Conservation (phyloP, 805 yeast genomes). For the Candida sanyiensis region DNA sequence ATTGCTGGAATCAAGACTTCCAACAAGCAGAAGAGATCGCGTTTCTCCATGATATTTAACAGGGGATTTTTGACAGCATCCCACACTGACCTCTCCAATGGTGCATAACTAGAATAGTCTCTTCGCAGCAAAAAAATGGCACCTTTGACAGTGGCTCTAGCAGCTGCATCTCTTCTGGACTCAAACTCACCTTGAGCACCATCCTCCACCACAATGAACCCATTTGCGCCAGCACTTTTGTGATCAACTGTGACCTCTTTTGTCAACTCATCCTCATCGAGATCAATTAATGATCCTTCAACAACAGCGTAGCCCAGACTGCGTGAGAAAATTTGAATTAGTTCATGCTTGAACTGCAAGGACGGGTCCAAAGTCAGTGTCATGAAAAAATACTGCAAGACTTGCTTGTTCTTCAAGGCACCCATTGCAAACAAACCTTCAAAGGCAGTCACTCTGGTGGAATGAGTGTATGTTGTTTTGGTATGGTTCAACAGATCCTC, state of each 20-base stretch:
- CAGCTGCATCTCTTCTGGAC: constrained; percentile 56
- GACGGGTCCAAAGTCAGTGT: constrained; percentile 52
- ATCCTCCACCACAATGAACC: constrained; percentile 52
- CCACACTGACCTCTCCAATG: constrained; percentile 64
- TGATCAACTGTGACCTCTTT: constrained; percentile 13
- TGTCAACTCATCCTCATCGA: constrained; percentile 61
- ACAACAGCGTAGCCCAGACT: constrained; percentile 64
- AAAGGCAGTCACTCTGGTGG: constrained; percentile 62
- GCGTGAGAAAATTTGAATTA: constrained; percentile 42
- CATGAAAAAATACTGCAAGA: constrained; percentile 58
- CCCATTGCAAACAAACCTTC: constrained; percentile 67
- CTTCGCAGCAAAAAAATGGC: constrained; percentile 59
- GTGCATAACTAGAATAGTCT: constrained; percentile 47
- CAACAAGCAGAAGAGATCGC: constrained; percentile 58
- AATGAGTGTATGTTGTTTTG: constrained; percentile 37
- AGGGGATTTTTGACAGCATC: constrained; percentile 56
- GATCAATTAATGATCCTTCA: constrained; percentile 48
- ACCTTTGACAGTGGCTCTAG: constrained; percentile 60
- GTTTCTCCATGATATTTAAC: constrained; percentile 51
- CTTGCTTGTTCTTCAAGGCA: constrained; percentile 59
- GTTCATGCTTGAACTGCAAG: constrained; percentile 42
- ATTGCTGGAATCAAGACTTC: constrained; percentile 59
- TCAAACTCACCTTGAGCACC: constrained; percentile 38
- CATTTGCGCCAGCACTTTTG: constrained; percentile 23
- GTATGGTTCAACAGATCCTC: constrained; percentile 54